A percentile compares a stretch with the other conserved stretches of the same genome.
These are phyloP conservation scores for Erythrobasidium yunnanense DNA, from an alignment of 768 basidiomycete species.

Conservation along the genomic window DNA sequence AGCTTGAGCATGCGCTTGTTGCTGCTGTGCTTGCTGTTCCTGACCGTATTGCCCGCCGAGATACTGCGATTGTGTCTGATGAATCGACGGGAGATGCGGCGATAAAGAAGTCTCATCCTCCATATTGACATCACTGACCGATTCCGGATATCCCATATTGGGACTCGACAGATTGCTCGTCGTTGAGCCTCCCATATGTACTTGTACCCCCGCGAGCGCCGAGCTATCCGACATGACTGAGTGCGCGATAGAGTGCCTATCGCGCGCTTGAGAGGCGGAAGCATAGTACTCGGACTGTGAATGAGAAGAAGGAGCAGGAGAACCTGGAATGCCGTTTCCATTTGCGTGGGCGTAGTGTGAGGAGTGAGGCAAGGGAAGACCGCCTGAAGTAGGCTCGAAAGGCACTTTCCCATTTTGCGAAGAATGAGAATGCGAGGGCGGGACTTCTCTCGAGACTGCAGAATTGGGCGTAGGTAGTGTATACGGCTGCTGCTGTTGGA, in stretches of 20 bases:
- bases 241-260: conserved; percentile 1
- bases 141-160: conserved; percentile 12
- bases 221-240: conserved; percentile 1
- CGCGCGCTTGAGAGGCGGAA: not conserved
- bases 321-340: not conserved
- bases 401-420: not conserved
- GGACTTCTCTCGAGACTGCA: conserved; percentile 30
- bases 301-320: conserved; percentile 14
- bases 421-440: conserved; percentile 32
- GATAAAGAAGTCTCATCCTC: conserved; percentile 1
- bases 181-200: not conserved
- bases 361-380: no score
- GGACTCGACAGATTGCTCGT: not conserved
- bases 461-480: not conserved
- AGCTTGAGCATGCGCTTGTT: not conserved
- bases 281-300: not conserved
- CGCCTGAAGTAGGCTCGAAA: conserved; percentile 27
- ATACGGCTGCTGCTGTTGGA: conserved; percentile 24
- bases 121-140: conserved; percentile 13
- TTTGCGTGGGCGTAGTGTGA: no score
- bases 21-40: not conserved
- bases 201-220: conserved; percentile 3
- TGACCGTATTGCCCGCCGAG: not conserved
- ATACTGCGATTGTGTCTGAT: not conserved
- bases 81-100: not conserved